Percentiles rank a stretch among this genome's conserved stretches.
These are phyloP conservation scores for Gryganskiella cystojenkinii DNA, from an alignment of 192 early-diverging fungal species.

Conservation along the genomic window DNA sequence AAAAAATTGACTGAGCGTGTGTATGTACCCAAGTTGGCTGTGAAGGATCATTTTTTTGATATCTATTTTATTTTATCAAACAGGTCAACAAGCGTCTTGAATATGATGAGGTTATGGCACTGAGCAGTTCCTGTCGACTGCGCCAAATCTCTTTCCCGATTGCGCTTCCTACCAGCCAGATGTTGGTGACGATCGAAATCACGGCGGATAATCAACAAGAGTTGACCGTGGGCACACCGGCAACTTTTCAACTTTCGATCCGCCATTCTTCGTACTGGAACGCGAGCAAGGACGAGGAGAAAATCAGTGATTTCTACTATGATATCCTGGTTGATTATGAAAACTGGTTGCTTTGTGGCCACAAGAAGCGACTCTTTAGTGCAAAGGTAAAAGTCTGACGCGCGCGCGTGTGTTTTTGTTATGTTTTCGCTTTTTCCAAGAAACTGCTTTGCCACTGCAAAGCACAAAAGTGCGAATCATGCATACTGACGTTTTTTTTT, in stretches of 20 bases:
- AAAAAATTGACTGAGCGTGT: too few relatives aligned
- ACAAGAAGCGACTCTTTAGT: constrained; percentile 64
- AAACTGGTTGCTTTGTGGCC: constrained; percentile 75
- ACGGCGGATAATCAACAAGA: constrained; percentile 48
- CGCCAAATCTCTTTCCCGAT: constrained; percentile 40
- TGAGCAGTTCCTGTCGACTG: constrained; percentile 12
- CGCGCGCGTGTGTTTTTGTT: constrained; percentile 1
- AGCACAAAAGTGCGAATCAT: background rate
- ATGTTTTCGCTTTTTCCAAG: constrained; percentile 8
- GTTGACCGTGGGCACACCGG: constrained; percentile 63
- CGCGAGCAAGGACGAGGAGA: constrained; percentile 34
- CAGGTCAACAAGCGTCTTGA: constrained; percentile 57
- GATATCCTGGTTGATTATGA: constrained; percentile 74
- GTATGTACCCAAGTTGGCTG: background rate
- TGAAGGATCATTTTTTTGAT: background rate
- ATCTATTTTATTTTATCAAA: background rate
- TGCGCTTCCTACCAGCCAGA: constrained; percentile 40
- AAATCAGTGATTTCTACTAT: constrained; percentile 60
- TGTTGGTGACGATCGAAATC: constrained; percentile 65
- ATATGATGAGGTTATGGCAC: constrained; percentile 50
- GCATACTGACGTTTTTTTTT: constrained; percentile 1
- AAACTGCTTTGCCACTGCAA: background rate
- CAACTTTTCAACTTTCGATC: constrained; percentile 64
- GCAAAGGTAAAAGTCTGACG: constrained; percentile 61
- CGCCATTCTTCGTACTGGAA: constrained; percentile 66